phyloP scores from a whole-genome alignment of 352 stramenopile species.

The Aphanomyces invadans region DNA sequence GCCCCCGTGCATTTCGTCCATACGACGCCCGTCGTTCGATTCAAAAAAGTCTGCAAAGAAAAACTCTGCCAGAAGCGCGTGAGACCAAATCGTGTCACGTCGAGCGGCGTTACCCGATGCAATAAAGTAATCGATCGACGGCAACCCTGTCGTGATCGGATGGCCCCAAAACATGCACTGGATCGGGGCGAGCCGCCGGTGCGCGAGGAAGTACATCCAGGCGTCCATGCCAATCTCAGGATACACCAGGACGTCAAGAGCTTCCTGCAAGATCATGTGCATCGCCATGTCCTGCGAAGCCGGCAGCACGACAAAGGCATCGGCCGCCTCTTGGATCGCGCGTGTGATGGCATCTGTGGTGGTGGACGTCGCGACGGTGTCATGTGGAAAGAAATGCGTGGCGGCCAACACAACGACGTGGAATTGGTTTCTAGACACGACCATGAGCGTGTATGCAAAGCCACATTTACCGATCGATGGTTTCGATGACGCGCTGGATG shows the following conservation, averaged over 20 bases:
- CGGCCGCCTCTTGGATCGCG: constrained; percentile 34
- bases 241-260: constrained; percentile 74
- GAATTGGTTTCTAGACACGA: constrained; percentile 29
- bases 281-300: constrained; percentile 32
- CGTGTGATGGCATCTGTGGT: constrained; percentile 48
- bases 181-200: constrained; percentile 61
- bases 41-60: constrained; percentile 36
- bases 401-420: constrained; percentile 46
- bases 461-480: constrained; percentile 32
- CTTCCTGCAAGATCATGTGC: constrained; percentile 33
- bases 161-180: constrained; percentile 85
- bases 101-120: constrained; percentile 31
- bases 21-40: background rate
- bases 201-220: constrained; percentile 58
- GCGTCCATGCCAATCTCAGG: constrained; percentile 79
- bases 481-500: constrained; percentile 43
- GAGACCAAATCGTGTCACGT: background rate
- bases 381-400: constrained; percentile 42
- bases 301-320: constrained; percentile 44
- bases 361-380: too few relatives aligned
- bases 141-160: constrained; percentile 63
- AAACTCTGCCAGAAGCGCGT: constrained; percentile 26
- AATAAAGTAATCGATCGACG: constrained; percentile 80
- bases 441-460: background rate
- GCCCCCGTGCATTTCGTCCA: constrained; percentile 28